These are phyloP conservation scores for Naematelia aurantialba DNA, from an alignment of 768 basidiomycete genomes.

Conservation along the genomic window DNA sequence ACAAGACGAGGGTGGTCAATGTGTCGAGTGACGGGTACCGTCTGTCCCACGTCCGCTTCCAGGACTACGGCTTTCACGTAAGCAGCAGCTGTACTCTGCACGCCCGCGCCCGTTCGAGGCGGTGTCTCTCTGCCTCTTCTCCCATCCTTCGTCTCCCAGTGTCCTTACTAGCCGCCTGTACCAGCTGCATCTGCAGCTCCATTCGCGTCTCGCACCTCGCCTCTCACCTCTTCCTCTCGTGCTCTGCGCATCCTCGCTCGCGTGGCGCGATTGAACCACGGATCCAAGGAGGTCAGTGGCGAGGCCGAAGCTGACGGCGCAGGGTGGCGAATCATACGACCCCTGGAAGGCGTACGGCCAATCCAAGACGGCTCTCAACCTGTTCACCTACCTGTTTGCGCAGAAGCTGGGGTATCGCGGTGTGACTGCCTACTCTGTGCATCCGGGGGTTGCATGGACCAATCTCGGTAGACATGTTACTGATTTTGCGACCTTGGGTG, in stretches of 20 bases:
- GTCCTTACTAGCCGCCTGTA: too few species aligned
- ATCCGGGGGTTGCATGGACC: not conserved
- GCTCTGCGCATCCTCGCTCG: too few species aligned
- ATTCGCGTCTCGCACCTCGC: too few species aligned
- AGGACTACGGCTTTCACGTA: not conserved
- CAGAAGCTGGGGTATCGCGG: conserved; percentile 2
- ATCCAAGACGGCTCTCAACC: conserved; percentile 5
- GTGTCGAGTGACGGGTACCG: not conserved
- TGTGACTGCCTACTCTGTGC: not conserved
- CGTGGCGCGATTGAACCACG: too few species aligned
- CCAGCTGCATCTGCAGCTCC: too few species aligned
- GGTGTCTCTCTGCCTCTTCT: not conserved
- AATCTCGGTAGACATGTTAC: not conserved
- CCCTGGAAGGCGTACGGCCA: not conserved
- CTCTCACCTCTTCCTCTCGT: too few species aligned
- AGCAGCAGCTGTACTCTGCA: not conserved
- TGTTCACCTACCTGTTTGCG: conserved; percentile 1
- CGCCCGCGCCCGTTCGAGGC: not conserved
- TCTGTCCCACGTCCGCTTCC: not conserved
- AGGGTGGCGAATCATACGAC: conserved; percentile 3
- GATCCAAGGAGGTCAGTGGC: too few species aligned
- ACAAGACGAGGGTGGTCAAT: conserved; percentile 1
- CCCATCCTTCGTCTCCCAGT: not conserved
- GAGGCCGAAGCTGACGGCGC: not conserved
- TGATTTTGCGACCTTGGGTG: not conserved